These are phyloP conservation scores for Neospermospora avenae DNA, from an alignment of 2,329 filamentous ascomycete species.

Conservation along the genomic window DNA sequence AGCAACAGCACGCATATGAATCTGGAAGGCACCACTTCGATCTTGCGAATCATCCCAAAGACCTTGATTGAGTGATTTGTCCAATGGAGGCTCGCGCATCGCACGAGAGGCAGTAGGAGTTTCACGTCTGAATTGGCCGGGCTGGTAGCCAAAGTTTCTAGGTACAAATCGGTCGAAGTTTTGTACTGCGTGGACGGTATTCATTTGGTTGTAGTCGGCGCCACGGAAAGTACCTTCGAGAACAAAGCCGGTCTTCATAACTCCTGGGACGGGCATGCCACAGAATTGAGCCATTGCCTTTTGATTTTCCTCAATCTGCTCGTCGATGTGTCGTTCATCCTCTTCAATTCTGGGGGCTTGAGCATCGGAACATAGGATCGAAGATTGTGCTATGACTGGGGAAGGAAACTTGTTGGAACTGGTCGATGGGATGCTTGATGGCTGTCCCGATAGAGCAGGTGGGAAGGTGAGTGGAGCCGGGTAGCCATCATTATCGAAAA, in stretches of 20 bases:
- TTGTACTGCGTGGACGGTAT: background rate
- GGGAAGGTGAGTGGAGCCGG: background rate
- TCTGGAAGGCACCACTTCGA: constrained; percentile 10
- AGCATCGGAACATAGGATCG: background rate
- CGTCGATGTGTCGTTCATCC: constrained; percentile 12
- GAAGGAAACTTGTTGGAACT: background rate
- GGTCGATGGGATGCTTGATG: background rate
- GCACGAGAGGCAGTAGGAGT: background rate
- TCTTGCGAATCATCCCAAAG: constrained; percentile 18
- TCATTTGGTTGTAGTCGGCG: constrained; percentile 17
- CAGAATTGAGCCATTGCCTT: constrained; percentile 15
- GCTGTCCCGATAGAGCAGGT: background rate
- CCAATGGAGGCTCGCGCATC: background rate
- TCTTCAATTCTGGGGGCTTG: background rate
- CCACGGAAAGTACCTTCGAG: constrained; percentile 16
- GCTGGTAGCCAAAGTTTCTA: background rate
- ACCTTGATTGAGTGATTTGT: background rate
- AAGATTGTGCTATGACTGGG: background rate
- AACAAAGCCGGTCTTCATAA: constrained; percentile 26
- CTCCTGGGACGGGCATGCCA: constrained; percentile 16
- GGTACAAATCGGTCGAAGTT: background rate
- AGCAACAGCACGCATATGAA: constrained; percentile 3
- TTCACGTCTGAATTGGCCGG: background rate
- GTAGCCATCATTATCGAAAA: constrained; percentile 6
- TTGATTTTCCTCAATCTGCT: constrained; percentile 14